Evolutionary conservation across 106 monocot genomes (phyloP), one percentile per base, ranked within the genome.

Genomic region (Agapanthus africanus): DNA sequence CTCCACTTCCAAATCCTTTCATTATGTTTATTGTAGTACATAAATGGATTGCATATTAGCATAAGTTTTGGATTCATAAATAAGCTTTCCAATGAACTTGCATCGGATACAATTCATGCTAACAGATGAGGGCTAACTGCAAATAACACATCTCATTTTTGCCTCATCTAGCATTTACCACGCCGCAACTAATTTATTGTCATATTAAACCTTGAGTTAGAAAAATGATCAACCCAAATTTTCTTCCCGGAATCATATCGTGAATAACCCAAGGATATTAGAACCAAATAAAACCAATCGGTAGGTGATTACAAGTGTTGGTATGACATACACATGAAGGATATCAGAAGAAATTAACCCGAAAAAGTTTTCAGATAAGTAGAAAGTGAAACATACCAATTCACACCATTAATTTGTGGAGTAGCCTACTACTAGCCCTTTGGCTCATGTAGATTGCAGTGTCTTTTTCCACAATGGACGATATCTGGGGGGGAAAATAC

Each of bases 381-480:
- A 40, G 22, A 4, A 50, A 21, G 23, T 44, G 19, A 30, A 21
- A 11, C 16, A 62, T 80, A 95, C 95, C 95, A 81, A 67, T 82
- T 95, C 71, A 57, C 85, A 49, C 95, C 91, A 63, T 74, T 54
- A 49, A 38, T 39, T 35, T 95, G 95, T 26, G 95, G 95, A 67
- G 95, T 95, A 51, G 38, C 95, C 95, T 49, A 95, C 86, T 31
- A 95, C 83, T 83, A 95, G 88, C 32, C 82, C 85, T 47, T 84
- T 88, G 16, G 95, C 95, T 66, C 83, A 81, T 50, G 82, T 27
- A 46, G 71, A 73, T 70, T 78, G 67, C 56, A 95, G 63, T 62
- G 88, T 91, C 54, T 88, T 82, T n/a, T 59, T 91, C 84, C 10
- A 75, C 63, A 39, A 84, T 72, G 27, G 88, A 84, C 16, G 86